Evolutionary conservation across 202 grass and related monocot species (phyloP).

Genomic region (Saccharum hybrid): DNA sequence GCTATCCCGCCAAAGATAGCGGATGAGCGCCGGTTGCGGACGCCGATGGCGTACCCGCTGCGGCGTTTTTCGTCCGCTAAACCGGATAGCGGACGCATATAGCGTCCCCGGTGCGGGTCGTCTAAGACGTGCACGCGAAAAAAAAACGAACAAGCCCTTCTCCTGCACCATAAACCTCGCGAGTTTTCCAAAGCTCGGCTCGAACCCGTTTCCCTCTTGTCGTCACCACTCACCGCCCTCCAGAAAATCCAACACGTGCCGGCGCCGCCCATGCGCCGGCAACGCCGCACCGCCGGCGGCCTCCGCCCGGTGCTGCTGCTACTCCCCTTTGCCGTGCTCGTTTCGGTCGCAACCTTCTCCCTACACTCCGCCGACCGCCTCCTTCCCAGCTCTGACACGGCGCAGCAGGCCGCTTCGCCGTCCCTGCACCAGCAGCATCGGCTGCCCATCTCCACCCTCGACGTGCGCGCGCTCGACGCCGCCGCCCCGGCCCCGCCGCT

Average conservation of each 20-base stretch:
- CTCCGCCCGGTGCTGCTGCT: conserved; percentile 55
- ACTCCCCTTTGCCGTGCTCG: conserved; percentile 54
- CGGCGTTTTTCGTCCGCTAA: no score
- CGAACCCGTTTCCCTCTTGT: conserved; percentile 9
- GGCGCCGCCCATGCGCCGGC: conserved; percentile 48
- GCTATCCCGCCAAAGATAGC: no score
- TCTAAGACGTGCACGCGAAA: no score
- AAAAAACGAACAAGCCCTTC: not conserved
- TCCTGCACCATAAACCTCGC: conserved; percentile 27
- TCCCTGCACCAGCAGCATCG: not conserved
- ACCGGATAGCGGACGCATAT: no score
- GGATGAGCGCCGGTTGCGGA: no score
- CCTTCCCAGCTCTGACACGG: conserved; percentile 1
- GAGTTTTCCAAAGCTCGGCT: conserved; percentile 23
- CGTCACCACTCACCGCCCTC: not conserved
- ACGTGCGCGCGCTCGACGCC: conserved; percentile 33
- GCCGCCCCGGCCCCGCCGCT: not conserved
- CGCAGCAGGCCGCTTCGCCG: not conserved
- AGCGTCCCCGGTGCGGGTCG: no score
- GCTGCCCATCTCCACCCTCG: conserved; percentile 10
- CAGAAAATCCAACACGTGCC: conserved; percentile 26
- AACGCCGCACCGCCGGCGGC: conserved; percentile 38
- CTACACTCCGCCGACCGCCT: conserved; percentile 52
- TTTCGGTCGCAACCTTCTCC: conserved; percentile 61
- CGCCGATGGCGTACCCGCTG: no score